These are phyloP conservation scores for Tricholoma hemisulphureum DNA, from an alignment of 768 basidiomycete species.

Conservation along the genomic window DNA sequence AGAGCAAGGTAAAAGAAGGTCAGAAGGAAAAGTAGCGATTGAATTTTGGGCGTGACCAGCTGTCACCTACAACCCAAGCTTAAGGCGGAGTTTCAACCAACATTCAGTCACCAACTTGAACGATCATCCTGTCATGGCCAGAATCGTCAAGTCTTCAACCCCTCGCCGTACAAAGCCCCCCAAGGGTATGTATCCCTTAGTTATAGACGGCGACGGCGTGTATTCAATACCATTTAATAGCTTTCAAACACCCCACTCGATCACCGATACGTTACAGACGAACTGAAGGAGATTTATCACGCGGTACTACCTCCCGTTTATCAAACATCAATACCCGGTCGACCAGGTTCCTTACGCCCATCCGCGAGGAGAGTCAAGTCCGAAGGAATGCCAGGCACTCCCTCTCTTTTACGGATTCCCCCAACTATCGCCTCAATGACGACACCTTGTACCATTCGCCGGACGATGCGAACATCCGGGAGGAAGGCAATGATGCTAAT, in stretches of 20 bases:
- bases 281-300: background rate
- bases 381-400: background rate
- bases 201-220: background rate
- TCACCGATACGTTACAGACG: background rate
- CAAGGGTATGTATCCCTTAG: background rate
- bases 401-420: background rate
- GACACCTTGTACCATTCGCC: constrained; percentile 13
- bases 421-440: constrained; percentile 14
- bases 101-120: constrained; percentile 11
- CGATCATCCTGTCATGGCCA: constrained; percentile 14
- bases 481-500: constrained; percentile 15
- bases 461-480: constrained; percentile 3
- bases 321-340: background rate
- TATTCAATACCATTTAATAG: background rate
- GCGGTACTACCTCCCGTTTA: background rate
- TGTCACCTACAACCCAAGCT: background rate
- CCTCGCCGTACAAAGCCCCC: constrained; percentile 3
- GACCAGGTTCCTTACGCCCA: background rate
- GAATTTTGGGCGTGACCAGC: constrained; percentile 14
- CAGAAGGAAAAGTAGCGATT: constrained; percentile 18
- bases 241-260: background rate
- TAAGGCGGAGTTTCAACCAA: constrained; percentile 47
- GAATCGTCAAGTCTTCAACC: constrained; percentile 8
- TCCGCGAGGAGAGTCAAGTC: background rate
- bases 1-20: constrained; percentile 15